Evolutionary conservation across 1,139 yeast species (phyloP), one percentile per base, ranked within the genome.

Genomic region (Saccharomyces pastorianus): DNA sequence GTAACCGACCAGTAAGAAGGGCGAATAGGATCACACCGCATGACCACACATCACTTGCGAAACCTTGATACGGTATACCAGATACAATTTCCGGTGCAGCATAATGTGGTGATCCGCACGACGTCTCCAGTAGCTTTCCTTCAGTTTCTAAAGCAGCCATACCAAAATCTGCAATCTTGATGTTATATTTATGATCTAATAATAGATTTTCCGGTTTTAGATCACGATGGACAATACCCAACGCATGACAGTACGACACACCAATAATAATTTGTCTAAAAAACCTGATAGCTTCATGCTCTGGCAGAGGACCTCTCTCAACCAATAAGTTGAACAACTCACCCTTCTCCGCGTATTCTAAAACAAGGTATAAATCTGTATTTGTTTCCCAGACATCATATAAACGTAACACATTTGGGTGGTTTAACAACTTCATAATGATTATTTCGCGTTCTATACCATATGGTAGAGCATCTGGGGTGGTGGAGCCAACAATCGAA

Each of bases 311-410:
- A 3, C 99, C 98, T 55, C 86, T 79, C 68, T 89, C 89, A 58
- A 93, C 90, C 54, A 93, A 77, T 64, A 91, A 84, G 72, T 95
- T 97, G 66, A 95, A 93, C 54, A 93, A 76, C 72, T 93, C 99
- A 47, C 99, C 99, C 51, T 97, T 96, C 73, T 95, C 98, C 52
- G 95, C 93, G 71, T 95, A 93, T 73, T 93, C 99, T 58, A 93
- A 74, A 29, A 95, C 95, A 62, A 93, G 79, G 66, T 91, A 91
- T 52, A 93, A 75, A 65, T 91, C 97, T 59, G 95, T 90, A 64
- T 89, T 88, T 65, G 95, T 93, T 71, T 95, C 99, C 99, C 99
- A 93, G 47, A 95, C 99, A 65, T 93, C 99, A 70, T 88, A 93
- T 49, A 93, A 76, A n/a, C 95, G 90, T 86, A 93, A 83, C 53